These are phyloP conservation scores for Candida chilensis DNA, from an alignment of 805 yeast genomes.

Conservation along the genomic window DNA sequence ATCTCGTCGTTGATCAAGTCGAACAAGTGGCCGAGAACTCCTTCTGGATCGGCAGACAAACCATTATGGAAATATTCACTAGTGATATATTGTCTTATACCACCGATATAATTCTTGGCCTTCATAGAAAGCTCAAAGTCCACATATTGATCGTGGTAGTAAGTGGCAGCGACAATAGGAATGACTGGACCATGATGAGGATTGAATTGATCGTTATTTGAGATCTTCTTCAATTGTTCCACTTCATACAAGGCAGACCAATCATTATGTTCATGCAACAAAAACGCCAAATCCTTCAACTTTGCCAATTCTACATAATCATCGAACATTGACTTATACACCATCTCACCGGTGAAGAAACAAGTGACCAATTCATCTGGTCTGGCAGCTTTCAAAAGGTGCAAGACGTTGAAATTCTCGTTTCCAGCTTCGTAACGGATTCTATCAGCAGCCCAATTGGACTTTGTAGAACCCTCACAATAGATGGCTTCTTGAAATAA, in stretches of 20 bases:
- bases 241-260: conserved; percentile 30
- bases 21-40: conserved; percentile 29
- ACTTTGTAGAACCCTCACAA: conserved; percentile 25
- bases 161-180: conserved; percentile 43
- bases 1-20: conserved; percentile 26
- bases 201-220: conserved; percentile 17
- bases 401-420: background rate
- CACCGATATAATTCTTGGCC: conserved; percentile 21
- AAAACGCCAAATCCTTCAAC: conserved; percentile 29
- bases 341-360: conserved; percentile 49
- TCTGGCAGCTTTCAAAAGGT: too few relatives aligned
- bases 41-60: conserved; percentile 26
- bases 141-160: conserved; percentile 41
- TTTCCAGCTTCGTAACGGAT: conserved; percentile 11
- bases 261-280: conserved; percentile 16
- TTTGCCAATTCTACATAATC: conserved; percentile 33
- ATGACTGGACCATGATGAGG: conserved; percentile 11
- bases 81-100: conserved; percentile 31
- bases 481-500: conserved; percentile 53
- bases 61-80: conserved; percentile 46
- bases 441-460: conserved; percentile 43
- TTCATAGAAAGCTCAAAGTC: conserved; percentile 31
- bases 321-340: conserved; percentile 38
- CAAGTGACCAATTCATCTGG: conserved; percentile 11
- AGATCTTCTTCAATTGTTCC: conserved; percentile 14